A percentile compares a stretch with the other conserved stretches of the same genome.
These are phyloP conservation scores for Porpolomopsis calyptriformis DNA, from an alignment of 768 basidiomycete genomes.

Conservation along the genomic window DNA sequence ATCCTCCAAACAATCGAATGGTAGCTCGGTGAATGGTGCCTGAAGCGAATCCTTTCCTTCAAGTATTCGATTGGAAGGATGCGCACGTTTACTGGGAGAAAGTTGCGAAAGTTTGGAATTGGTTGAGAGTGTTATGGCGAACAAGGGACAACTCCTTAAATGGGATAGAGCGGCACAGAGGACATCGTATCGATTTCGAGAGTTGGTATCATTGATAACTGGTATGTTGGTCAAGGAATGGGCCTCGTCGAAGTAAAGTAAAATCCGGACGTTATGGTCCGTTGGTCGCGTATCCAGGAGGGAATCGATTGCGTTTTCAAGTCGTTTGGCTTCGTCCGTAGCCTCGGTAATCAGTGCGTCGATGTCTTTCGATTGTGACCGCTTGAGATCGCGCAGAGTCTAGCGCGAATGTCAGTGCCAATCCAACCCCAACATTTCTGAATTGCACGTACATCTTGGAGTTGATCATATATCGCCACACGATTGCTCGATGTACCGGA, in stretches of 20 bases:
- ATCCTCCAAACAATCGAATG: neutral
- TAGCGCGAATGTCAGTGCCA: no score
- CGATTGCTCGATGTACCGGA: no score
- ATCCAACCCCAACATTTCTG: no score
- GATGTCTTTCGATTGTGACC: no score
- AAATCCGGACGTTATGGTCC: no score
- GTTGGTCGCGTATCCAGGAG: no score
- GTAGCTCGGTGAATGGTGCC: neutral
- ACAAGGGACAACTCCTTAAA: neutral
- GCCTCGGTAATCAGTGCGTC: no score
- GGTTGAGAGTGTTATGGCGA: neutral
- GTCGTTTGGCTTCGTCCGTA: no score
- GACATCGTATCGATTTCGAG: neutral
- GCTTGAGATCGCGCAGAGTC: no score
- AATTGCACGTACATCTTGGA: no score
- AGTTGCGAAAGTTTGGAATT: neutral
- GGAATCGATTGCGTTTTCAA: no score
- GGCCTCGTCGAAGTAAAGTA: neutral
- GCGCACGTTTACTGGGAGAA: neutral
- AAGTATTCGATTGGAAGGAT: neutral
- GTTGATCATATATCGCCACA: no score
- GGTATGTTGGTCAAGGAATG: neutral
- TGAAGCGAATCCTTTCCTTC: neutral
- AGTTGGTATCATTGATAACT: neutral
- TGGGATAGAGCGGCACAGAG: neutral